Evolutionary conservation across 352 stramenopile species (phyloP).

Genomic region (Aphanomyces cochlioides): DNA sequence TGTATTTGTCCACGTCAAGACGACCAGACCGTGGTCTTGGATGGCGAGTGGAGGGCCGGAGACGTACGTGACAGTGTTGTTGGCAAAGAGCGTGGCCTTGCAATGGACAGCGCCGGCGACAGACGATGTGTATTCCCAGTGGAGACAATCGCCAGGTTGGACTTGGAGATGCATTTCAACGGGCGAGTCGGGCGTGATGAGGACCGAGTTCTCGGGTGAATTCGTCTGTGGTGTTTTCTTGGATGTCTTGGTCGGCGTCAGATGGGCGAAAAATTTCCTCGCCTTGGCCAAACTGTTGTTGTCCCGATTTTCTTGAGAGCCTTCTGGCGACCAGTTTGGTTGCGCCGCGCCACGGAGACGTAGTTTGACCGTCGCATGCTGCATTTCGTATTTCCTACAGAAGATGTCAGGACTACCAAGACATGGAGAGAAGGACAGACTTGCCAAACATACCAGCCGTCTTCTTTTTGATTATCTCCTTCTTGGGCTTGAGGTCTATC

Average conservation of each 20-base stretch:
- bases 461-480: not conserved
- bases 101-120: constrained; percentile 37
- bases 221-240: not conserved
- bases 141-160: constrained; percentile 52
- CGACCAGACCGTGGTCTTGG: constrained; percentile 62
- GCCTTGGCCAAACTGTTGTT: constrained; percentile 13
- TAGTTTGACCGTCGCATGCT: constrained; percentile 17
- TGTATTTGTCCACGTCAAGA: constrained; percentile 71
- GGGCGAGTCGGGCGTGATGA: not conserved
- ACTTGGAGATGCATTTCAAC: constrained; percentile 83
- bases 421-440: not conserved
- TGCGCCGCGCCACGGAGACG: constrained; percentile 3
- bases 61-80: constrained; percentile 40
- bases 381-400: constrained; percentile 26
- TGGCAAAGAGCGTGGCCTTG: constrained; percentile 67
- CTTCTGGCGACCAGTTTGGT: constrained; percentile 15
- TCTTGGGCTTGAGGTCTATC: constrained; percentile 4
- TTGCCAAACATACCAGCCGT: not conserved
- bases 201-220: not conserved
- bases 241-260: constrained; percentile 13
- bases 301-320: not conserved
- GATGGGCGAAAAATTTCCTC: constrained; percentile 13
- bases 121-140: constrained; percentile 47
- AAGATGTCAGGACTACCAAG: not conserved
- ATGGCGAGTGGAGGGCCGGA: constrained; percentile 49